Base-by-base conservation (phyloP, 2,329 filamentous ascomycete species). In the Tolypocladium endophyticum region DNA sequence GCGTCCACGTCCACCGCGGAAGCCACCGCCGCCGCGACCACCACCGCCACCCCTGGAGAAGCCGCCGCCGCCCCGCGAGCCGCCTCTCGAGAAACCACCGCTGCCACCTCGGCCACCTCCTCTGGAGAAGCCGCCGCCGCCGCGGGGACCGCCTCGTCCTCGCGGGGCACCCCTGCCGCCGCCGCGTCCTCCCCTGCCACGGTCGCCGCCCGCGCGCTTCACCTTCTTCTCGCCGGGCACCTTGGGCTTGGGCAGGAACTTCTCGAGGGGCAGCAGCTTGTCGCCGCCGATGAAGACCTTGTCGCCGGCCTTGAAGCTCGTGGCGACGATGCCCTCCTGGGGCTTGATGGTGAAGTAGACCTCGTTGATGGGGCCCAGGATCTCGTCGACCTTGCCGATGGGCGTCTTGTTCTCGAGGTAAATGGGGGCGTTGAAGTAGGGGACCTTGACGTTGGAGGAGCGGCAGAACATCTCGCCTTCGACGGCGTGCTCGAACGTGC, bases 311-410 rank as follows among this genome's bases (percentile, higher is more conserved):
- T 97, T 96, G 87, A 97, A 99, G 47, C 89, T 94, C 61, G 87
- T 85, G 63, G 94, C 92, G 76, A 96, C 89, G 74, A 99, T 97
- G 69, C 94, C 94, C 74, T 97, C 93, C 73, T 91, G 87, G 59
- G 93, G 92, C 80, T 97, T 97, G 76, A 99, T 89, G 70, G 93
- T 97, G 82, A 99, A 99, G 81, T 89, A 96, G 70, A 97, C 90
- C 77, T 97, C 89, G 82, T 96, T 97, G 77, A 99, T 90, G 64
- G 94, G 93, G 60, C 94, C 94, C 67, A 99, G 87, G 67, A 99
- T 89, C 79, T 99, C 94, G 79, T 99, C 94, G 72, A 99, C 89
- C 79, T 97, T 97, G 75, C 94, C 94, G 74, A 99, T 86, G 63
- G 89, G 81, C 54, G 89, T 93, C 88, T 97, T 99, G 82, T 97